phyloP scores from a whole-genome alignment of 2,329 filamentous ascomycete genomes.

The Falciphora oryzae region DNA sequence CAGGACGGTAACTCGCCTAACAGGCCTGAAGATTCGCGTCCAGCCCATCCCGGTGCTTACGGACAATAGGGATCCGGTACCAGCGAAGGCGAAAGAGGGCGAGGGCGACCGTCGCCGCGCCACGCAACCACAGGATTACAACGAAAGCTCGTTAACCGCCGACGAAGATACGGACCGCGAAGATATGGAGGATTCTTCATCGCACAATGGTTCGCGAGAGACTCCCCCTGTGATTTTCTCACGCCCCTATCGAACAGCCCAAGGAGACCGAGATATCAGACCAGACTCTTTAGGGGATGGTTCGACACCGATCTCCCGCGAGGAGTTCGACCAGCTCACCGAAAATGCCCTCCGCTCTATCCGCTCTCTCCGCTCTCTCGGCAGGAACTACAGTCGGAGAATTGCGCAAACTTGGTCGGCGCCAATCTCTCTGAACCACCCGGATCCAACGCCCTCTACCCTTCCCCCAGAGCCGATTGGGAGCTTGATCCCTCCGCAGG shows the following conservation, averaged over 20 bases:
- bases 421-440: not conserved
- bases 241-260: too few species aligned
- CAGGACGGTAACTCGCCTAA: not conserved
- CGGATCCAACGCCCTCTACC: not conserved
- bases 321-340: not conserved
- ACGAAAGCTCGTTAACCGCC: too few species aligned
- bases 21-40: not conserved
- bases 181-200: too few species aligned
- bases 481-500: too few species aligned
- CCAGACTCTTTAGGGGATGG: too few species aligned
- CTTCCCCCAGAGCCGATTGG: not conserved
- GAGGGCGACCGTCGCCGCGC: not conserved
- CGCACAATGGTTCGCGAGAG: too few species aligned
- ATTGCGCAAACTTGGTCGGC: not conserved
- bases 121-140: not conserved
- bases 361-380: too few species aligned
- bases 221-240: too few species aligned
- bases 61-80: not conserved
- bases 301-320: too few species aligned
- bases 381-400: not conserved
- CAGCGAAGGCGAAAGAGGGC: not conserved
- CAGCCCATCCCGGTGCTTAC: not conserved
- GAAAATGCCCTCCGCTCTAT: not conserved
- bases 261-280: too few species aligned
- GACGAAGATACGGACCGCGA: too few species aligned